Evolutionary conservation across 2,329 filamentous ascomycete genomes (phyloP), one percentile per base, ranked within the genome.

Genomic region (Sporothrix globosa): DNA sequence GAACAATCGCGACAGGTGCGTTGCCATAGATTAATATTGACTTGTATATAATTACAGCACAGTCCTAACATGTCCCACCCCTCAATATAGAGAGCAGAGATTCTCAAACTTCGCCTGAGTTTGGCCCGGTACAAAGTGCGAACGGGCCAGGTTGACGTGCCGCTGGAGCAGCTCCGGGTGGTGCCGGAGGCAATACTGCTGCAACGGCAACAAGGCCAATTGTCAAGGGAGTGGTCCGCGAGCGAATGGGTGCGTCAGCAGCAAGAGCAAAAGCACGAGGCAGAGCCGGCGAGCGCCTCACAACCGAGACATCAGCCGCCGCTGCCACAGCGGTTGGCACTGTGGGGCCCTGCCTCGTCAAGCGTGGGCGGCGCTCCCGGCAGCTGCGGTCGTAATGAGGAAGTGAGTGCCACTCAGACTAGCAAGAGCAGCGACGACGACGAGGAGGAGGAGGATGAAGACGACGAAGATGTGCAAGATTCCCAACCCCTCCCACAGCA

Each of bases 61-160:
- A 19, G 30, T 13, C 46, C 48, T 58, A 52, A 70, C 48, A 39
- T 11, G 1, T 4, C 56, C 4, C 39, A 27, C 44, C 30, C 44
- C 30, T 7, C 41, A 27, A 46, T 70, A 68, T 78, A 91, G 85
- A 86, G 87, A 79, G 89, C 88, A 24, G 86, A 91, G 76, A 86
- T 88, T 65, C 82, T 93, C 58, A 86, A 86, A 67, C 84, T 92
- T 11, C 86, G 91, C n/a, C 86, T 94, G 19, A 84, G 86, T 39
- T 85, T 93, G 24, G 91, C 90, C 17, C 86, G 86, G 76, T 93
- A 93, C 83, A 93, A 93, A 80, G 83, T 94, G 74, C 86, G 85
- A 70, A 93, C 91, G 1, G 88, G 91, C 72, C 91, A 94, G 79
- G 85, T 88, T 69, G 81, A 86, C 70, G 83, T 91, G 39, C 89